A percentile compares a stretch with the other conserved stretches of the same genome.
Evolutionary conservation across 208 protist genomes (phyloP).

Genomic region (Crithidia thermophila): DNA sequence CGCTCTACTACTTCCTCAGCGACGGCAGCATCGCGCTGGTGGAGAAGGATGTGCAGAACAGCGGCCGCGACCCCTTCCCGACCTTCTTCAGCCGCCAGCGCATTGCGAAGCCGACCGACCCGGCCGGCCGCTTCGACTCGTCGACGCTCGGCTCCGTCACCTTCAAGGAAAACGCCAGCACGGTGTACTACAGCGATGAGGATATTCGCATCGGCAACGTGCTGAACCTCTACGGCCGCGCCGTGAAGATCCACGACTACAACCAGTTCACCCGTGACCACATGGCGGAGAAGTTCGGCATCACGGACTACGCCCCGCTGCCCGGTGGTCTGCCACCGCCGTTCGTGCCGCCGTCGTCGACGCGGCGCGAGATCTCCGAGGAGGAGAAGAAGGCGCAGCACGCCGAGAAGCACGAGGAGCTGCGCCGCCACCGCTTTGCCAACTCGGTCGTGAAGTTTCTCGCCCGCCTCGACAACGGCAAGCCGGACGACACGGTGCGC

Average conservation of each 20-base stretch:
- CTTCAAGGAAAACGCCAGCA: slow-evolving; percentile 86
- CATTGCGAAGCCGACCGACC: slow-evolving; percentile 72
- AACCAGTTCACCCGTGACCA: slow-evolving; percentile 94
- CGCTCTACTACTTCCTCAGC: slow-evolving; percentile 97
- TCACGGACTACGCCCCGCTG: slow-evolving; percentile 64
- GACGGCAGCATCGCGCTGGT: slow-evolving; percentile 96
- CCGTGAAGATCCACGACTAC: slow-evolving; percentile 93
- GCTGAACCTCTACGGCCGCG: slow-evolving; percentile 89
- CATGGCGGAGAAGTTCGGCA: slow-evolving; percentile 70
- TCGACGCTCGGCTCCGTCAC: slow-evolving; percentile 94
- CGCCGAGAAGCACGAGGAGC: slow-evolving; percentile 69
- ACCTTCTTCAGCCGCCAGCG: slow-evolving; percentile 94
- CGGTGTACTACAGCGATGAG: slow-evolving; percentile 95
- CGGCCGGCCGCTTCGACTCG: slow-evolving; percentile 64
- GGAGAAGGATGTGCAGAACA: slow-evolving; percentile 95
- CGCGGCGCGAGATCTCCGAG: slow-evolving; percentile 87
- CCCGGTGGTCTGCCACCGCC: slow-evolving; percentile 64
- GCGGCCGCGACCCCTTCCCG: slow-evolving; percentile 96
- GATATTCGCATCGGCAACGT: slow-evolving; percentile 94
- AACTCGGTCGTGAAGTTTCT: slow-evolving; percentile 92
- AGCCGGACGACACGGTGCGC: slow-evolving; percentile 85
- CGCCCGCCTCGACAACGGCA: slow-evolving; percentile 80
- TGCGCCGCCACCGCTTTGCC: slow-evolving; percentile 81
- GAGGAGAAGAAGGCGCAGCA: slow-evolving; percentile 88
- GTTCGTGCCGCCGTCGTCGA: slow-evolving; percentile 64